These are phyloP conservation scores for Barnettozyma californica DNA, from an alignment of 805 yeast species.

Conservation along the genomic window DNA sequence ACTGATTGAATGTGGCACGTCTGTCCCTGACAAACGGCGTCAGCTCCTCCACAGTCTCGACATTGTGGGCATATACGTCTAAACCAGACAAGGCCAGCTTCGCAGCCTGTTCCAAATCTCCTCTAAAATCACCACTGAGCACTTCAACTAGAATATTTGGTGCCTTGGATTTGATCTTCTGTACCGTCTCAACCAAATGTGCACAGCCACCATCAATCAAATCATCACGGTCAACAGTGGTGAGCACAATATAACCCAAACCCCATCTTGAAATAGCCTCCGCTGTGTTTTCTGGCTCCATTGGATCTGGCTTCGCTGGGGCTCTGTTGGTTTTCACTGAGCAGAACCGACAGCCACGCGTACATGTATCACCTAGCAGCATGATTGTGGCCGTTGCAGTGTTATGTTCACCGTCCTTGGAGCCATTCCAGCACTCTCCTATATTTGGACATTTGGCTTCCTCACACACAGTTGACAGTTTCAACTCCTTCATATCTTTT, in stretches of 20 bases:
- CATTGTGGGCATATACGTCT: slow-evolving; percentile 94
- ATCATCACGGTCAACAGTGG: slow-evolving; percentile 97
- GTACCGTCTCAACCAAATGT: slow-evolving; percentile 86
- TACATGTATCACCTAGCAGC: slow-evolving; percentile 98
- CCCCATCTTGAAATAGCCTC: slow-evolving; percentile 98
- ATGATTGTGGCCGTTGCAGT: slow-evolving; percentile 97
- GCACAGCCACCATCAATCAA: slow-evolving; percentile 87
- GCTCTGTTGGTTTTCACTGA: slow-evolving; percentile 88
- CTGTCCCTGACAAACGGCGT: slow-evolving; percentile 96
- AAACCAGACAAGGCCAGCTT: slow-evolving; percentile 80
- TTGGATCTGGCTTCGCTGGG: slow-evolving; percentile 89
- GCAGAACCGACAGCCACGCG: slow-evolving; percentile 98
- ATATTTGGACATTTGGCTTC: slow-evolving; percentile 99
- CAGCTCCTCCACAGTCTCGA: slow-evolving; percentile 92
- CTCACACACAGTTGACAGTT: slow-evolving; percentile 93
- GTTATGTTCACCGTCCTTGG: slow-evolving; percentile 71
- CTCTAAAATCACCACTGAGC: slow-evolving; percentile 91
- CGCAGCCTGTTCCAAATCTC: slow-evolving; percentile 76
- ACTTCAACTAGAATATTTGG: slow-evolving; percentile 92
- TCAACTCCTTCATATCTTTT: slow-evolving; percentile 81
- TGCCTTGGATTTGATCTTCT: slow-evolving; percentile 76
- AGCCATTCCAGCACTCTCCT: slow-evolving; percentile 87
- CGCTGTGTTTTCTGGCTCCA: slow-evolving; percentile 96
- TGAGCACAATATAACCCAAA: slow-evolving; percentile 91
- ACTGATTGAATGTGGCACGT: slow-evolving; percentile 91